Percentiles rank a stretch among this genome's conserved stretches.
Conservation (phyloP, 306 rosid genomes). For the Ochetophila trinervis region DNA sequence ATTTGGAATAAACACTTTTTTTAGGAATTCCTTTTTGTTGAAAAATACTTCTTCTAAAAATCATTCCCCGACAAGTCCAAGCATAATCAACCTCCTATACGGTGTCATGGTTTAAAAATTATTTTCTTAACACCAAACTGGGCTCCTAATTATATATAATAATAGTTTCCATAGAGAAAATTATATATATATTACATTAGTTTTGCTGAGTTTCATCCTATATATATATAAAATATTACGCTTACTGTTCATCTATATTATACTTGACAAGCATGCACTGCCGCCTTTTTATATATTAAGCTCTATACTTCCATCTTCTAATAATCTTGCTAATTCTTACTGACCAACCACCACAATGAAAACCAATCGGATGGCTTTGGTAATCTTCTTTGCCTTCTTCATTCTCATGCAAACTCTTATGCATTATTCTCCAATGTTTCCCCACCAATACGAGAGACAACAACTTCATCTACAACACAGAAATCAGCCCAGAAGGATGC, state of each 20-base stretch:
- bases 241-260: conserved; percentile 15
- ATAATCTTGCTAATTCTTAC: conserved; percentile 21
- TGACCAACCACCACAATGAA: conserved; percentile 42
- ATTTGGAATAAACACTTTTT: too few relatives aligned
- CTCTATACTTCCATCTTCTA: conserved; percentile 11
- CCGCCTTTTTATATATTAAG: conserved; percentile 8
- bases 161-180: too few relatives aligned
- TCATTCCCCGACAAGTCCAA: too few relatives aligned
- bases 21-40: too few relatives aligned
- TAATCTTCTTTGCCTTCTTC: conserved; percentile 36
- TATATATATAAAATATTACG: background rate
- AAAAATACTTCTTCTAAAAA: too few relatives aligned
- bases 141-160: too few relatives aligned
- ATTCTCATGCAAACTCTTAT: conserved; percentile 36
- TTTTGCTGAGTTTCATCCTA: background rate
- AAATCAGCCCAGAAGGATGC: conserved; percentile 42
- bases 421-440: conserved; percentile 30
- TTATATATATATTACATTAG: too few relatives aligned
- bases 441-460: conserved; percentile 25
- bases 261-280: conserved; percentile 26
- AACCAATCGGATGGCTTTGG: conserved; percentile 36
- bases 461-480: conserved; percentile 27
- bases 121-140: too few relatives aligned
- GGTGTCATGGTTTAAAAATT: too few relatives aligned
- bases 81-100: too few relatives aligned